phyloP scores from a whole-genome alignment of 345 rosid species.

The Mallotus nudiflorus region DNA sequence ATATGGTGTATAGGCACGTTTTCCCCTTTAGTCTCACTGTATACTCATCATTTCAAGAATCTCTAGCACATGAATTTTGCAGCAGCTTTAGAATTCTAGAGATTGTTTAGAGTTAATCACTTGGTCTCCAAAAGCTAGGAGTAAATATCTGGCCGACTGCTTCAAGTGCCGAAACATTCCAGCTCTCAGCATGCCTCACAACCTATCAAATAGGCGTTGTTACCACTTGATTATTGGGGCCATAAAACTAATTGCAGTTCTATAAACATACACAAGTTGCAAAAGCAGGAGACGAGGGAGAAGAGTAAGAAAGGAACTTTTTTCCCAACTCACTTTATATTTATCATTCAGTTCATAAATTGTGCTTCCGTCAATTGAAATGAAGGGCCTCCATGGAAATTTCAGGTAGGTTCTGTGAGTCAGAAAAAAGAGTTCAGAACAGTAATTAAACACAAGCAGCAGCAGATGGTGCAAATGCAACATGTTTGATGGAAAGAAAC shows the following conservation, averaged over 20 bases:
- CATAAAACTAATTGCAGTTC: neutral
- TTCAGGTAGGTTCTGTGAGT: constrained; percentile 74
- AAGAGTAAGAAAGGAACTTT: neutral
- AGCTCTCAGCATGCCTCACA: constrained; percentile 73
- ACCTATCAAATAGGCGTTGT: constrained; percentile 41
- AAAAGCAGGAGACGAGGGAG: neutral
- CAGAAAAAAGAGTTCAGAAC: constrained; percentile 10
- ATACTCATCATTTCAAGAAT: too few species aligned
- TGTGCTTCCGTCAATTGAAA: constrained; percentile 20
- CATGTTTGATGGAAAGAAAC: neutral
- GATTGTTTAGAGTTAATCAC: constrained; percentile 15
- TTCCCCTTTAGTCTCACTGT: too few species aligned
- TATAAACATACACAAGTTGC: neutral
- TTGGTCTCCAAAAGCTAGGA: constrained; percentile 26
- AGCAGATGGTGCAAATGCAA: neutral
- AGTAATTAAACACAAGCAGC: neutral
- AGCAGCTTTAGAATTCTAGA: constrained; percentile 12
- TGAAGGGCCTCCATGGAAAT: constrained; percentile 29
- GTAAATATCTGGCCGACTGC: constrained; percentile 79
- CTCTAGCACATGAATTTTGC: neutral
- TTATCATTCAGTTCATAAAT: constrained; percentile 14
- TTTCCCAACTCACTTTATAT: constrained; percentile 41
- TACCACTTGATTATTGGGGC: neutral
- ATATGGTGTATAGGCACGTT: neutral
- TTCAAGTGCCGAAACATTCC: constrained; percentile 75